A percentile compares a stretch with the other conserved stretches of the same genome.
These are phyloP conservation scores for Sclerotinia spermophila DNA, from an alignment of 2,329 filamentous ascomycete species.

Conservation along the genomic window DNA sequence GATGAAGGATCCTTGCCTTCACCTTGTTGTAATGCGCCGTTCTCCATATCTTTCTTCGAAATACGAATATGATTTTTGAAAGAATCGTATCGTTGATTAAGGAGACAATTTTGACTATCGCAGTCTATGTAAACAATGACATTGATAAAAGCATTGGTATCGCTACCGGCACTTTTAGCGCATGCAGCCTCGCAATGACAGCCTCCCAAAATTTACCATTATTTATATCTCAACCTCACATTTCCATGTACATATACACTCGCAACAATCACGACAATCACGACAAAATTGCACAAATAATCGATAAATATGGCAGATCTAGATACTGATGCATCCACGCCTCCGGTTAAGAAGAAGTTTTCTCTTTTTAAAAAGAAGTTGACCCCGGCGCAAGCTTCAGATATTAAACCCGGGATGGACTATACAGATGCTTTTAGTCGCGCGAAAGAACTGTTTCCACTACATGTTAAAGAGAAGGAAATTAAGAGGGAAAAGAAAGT, in stretches of 20 bases:
- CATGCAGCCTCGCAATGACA: neutral
- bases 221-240: neutral
- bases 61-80: neutral
- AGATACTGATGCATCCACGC: conserved; percentile 3
- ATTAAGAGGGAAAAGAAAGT: conserved; percentile 37
- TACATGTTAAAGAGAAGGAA: conserved; percentile 43
- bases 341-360: conserved; percentile 31
- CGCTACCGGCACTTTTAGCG: conserved; percentile 8
- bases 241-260: neutral
- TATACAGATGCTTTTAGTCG: conserved; percentile 47
- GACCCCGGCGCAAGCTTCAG: conserved; percentile 42
- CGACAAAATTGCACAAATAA: neutral
- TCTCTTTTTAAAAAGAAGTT: conserved; percentile 53
- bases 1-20: conserved; percentile 90
- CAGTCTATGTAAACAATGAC: neutral
- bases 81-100: neutral
- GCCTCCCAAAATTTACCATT: neutral
- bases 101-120: neutral
- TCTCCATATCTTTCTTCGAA: conserved; percentile 60
- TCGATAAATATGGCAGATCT: conserved; percentile 16
- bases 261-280: neutral
- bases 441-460: conserved; percentile 44
- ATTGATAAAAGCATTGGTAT: conserved; percentile 10
- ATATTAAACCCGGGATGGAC: conserved; percentile 37
- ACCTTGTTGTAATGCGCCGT: conserved; percentile 52